Conservation (phyloP, 179 eudicot genomes). For the Camellia oleifera region DNA sequence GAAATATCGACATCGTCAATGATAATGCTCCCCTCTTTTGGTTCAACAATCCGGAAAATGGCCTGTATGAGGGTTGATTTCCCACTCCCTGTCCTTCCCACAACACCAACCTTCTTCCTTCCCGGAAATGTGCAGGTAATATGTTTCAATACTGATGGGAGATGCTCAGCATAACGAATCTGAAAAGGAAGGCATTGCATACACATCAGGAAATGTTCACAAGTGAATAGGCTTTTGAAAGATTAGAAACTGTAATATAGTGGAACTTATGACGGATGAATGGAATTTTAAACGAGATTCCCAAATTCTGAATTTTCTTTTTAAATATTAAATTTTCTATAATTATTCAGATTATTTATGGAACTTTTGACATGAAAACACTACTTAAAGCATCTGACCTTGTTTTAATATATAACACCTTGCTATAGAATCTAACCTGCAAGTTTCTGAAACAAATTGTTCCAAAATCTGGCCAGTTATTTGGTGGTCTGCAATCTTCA, state of each 20-base stretch:
- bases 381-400: background rate
- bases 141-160: slow-evolving; percentile 75
- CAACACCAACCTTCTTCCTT: slow-evolving; percentile 80
- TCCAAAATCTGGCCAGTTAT: slow-evolving; percentile 79
- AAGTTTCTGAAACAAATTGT: slow-evolving; percentile 65
- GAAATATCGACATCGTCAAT: slow-evolving; percentile 80
- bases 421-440: slow-evolving; percentile 46
- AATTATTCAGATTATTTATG: background rate
- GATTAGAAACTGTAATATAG: background rate
- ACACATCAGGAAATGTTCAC: background rate
- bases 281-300: background rate
- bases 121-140: slow-evolving; percentile 91
- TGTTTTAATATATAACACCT: background rate
- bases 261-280: background rate
- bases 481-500: slow-evolving; percentile 61
- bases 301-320: slow-evolving; percentile 34
- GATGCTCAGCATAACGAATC: slow-evolving; percentile 91
- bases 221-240: background rate
- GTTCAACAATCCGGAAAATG: slow-evolving; percentile 79
- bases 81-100: slow-evolving; percentile 96
- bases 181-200: slow-evolving; percentile 32
- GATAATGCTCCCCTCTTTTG: slow-evolving; percentile 63
- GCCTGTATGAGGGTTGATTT: slow-evolving; percentile 95
- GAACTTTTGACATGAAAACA: background rate
- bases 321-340: background rate